A percentile compares a stretch with the other conserved stretches of the same genome.
These are phyloP conservation scores for Solanum etuberosum DNA, from an alignment of 257 asterid species.

Conservation along the genomic window DNA sequence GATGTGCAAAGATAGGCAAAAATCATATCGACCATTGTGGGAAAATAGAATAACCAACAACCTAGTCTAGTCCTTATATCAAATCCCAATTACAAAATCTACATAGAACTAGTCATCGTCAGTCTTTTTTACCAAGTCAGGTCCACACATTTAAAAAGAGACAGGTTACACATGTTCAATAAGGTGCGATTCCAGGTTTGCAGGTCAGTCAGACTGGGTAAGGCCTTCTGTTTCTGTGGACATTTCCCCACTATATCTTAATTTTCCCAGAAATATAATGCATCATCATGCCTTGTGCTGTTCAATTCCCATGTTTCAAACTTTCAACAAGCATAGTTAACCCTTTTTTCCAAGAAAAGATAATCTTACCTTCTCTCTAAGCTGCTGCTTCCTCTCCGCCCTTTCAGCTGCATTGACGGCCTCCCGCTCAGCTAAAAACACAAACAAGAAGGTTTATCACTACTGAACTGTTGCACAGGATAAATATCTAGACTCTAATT, in stretches of 20 bases:
- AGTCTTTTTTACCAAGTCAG: not conserved
- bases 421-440: conserved; percentile 75
- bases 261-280: not conserved
- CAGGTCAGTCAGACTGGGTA: not conserved
- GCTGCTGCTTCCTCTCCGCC: conserved; percentile 77
- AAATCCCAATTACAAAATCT: not conserved
- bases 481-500: not conserved
- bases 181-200: not conserved
- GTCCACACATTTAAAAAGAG: not conserved
- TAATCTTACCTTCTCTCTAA: conserved; percentile 75
- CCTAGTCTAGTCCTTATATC: not conserved
- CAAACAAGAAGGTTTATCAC: not conserved
- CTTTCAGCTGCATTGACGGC: conserved; percentile 86
- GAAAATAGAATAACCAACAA: not conserved
- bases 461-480: not conserved
- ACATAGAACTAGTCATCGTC: not conserved
- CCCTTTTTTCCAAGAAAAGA: not conserved
- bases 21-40: not conserved
- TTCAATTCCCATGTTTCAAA: not conserved
- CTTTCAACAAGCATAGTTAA: not conserved
- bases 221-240: not conserved
- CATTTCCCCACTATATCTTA: not conserved
- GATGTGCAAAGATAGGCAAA: not conserved
- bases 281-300: not conserved
- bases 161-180: not conserved